A percentile compares a stretch with the other conserved stretches of the same genome.
phyloP scores from a whole-genome alignment of 1,284 basidiomycete genomes.

The Baeospora myosura region DNA sequence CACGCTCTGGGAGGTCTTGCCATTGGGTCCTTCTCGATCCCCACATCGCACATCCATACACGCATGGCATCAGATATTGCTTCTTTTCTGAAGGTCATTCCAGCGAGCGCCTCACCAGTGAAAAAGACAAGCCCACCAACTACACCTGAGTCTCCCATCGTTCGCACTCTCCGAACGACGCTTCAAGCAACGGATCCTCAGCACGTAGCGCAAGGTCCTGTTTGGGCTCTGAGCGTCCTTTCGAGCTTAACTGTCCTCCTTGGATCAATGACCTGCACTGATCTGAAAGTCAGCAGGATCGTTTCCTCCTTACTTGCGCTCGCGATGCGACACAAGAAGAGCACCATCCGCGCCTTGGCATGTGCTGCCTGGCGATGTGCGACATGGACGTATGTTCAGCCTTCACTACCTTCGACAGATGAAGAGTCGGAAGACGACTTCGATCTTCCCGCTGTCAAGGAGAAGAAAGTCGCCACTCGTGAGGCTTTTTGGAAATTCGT shows the following conservation, averaged over 20 bases:
- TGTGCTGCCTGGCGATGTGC: slow-evolving; percentile 57
- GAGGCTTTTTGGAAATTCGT: slow-evolving; percentile 45
- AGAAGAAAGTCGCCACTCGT: slow-evolving; percentile 23
- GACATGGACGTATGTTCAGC: slow-evolving; percentile 58
- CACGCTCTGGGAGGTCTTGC: slow-evolving; percentile 67
- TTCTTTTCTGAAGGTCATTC: slow-evolving; percentile 34
- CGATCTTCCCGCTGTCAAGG: slow-evolving; percentile 18
- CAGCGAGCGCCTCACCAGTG: slow-evolving; percentile 23
- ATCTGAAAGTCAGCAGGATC: slow-evolving; percentile 36
- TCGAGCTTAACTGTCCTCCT: slow-evolving; percentile 56
- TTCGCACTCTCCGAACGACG: slow-evolving; percentile 59
- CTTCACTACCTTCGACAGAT: slow-evolving; percentile 29
- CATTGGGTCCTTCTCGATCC: slow-evolving; percentile 39
- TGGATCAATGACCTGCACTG: slow-evolving; percentile 43
- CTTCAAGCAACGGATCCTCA: slow-evolving; percentile 44
- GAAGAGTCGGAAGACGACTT: slow-evolving; percentile 29
- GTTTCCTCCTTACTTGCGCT: slow-evolving; percentile 44
- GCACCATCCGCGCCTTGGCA: slow-evolving; percentile 50
- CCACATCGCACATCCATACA: slow-evolving; percentile 39
- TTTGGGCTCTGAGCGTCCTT: slow-evolving; percentile 63
- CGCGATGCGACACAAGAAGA: slow-evolving; percentile 52
- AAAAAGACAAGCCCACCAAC: slow-evolving; percentile 24
- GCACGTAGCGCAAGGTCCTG: slow-evolving; percentile 62
- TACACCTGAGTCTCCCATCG: slow-evolving; percentile 39
- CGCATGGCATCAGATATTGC: slow-evolving; percentile 43